A percentile compares a stretch with the other conserved stretches of the same genome.
Conservation (phyloP, 78 protist genomes). For the Dictyostelium intermedium region DNA sequence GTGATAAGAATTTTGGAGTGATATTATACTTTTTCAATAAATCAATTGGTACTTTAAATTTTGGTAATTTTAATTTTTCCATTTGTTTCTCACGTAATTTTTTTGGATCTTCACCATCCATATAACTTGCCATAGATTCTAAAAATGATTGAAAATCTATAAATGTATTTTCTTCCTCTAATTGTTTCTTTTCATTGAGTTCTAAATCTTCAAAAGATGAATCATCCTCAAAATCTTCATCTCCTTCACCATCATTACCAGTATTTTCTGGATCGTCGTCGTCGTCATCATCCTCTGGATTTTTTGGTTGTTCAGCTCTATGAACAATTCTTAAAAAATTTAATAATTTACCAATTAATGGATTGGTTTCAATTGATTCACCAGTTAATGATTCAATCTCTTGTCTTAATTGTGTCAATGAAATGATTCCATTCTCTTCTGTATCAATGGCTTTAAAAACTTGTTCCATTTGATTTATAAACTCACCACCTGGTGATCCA, state of each 20-base stretch:
- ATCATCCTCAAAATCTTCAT: background rate
- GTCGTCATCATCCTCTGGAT: background rate
- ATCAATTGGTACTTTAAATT: constrained; percentile 51
- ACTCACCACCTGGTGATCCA: constrained; percentile 7
- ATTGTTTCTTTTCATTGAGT: background rate
- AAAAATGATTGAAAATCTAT: constrained; percentile 57
- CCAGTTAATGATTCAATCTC: constrained; percentile 51
- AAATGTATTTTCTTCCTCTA: constrained; percentile 10
- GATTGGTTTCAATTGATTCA: constrained; percentile 21
- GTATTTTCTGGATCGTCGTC: background rate
- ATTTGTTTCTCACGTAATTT: background rate
- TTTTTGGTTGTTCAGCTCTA: background rate
- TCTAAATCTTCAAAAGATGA: background rate
- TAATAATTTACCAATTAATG: constrained; percentile 32
- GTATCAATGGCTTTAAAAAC: constrained; percentile 53
- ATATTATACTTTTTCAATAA: constrained; percentile 60
- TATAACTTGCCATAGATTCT: constrained; percentile 33
- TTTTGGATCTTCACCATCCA: constrained; percentile 41
- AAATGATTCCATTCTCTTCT: constrained; percentile 31
- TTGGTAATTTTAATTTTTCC: constrained; percentile 40
- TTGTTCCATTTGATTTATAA: constrained; percentile 70
- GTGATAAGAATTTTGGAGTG: constrained; percentile 46
- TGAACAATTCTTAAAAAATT: constrained; percentile 47
- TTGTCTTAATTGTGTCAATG: constrained; percentile 27
- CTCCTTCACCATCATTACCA: background rate